Evolutionary conservation across 2,329 filamentous ascomycete genomes (phyloP), one percentile per base, ranked within the genome.

Genomic region (Epicoccum sorghinum): DNA sequence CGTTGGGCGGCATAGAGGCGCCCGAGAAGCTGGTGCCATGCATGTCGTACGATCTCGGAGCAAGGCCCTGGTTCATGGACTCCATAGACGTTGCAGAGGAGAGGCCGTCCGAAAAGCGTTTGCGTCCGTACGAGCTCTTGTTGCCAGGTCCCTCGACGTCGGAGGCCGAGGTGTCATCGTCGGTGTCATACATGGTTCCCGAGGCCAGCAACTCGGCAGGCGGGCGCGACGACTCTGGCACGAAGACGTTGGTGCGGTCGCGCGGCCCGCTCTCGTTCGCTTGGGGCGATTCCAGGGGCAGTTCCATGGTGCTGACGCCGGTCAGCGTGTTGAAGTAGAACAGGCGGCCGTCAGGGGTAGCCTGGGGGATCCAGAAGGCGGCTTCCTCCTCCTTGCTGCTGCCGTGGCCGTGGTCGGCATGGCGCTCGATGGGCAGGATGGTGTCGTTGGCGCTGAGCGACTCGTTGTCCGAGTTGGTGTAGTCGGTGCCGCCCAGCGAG

Each of bases 281-380:
- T 6, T 89, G 91, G 1, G 95, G 93, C 13, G 93, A 93, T 73
- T 99, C 95, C 24, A 99, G 82, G 1, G 95, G 95, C 57, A 99
- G 80, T 72, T 99, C 95, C 86, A 93, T 95, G 59, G 90, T 96
- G 70, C 90, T 96, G 69, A 96, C 91, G 50, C 93, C 93, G 0
- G 95, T 99, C 79, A 97, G 87, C 59, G 93, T 98, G 75, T 99
- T 99, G 82, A 96, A 98, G 78, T 98, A 99, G 77, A 96, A 99
- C 23, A 99, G 78, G 52, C 93, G 85, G 48, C 95, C 95, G 72
- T 98, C 93, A 1, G 91, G 86, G 0, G 95, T 99, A 12, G 93
- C 95, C 78, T 99, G 95, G 14, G 95, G 95, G 64, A 99, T 96
- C 95, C 95, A 99, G 72, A 96, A 99, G 62, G 96, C 93, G 40